phyloP scores from a whole-genome alignment of 2,329 filamentous ascomycete genomes.

The Aureobasidium sp. region DNA sequence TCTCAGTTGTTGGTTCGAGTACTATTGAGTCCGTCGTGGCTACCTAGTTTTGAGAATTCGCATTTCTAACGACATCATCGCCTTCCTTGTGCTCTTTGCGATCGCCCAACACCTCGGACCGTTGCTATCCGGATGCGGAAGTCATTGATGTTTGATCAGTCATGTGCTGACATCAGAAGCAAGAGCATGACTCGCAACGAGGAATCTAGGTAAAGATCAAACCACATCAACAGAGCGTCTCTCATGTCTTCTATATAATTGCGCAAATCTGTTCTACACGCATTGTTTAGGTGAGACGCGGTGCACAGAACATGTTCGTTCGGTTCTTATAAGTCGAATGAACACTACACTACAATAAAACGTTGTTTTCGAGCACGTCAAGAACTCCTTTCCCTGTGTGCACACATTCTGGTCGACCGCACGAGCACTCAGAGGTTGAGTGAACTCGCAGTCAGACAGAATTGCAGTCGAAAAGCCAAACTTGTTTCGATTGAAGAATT shows the following conservation, averaged over 20 bases:
- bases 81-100: background rate
- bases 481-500: no score
- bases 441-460: background rate
- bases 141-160: background rate
- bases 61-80: background rate
- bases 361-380: background rate
- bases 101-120: background rate
- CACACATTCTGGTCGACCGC: background rate
- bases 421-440: background rate
- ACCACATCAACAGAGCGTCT: background rate
- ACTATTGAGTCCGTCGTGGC: background rate
- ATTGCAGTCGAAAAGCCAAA: background rate
- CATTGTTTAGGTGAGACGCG: background rate
- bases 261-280: background rate
- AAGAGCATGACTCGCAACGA: background rate
- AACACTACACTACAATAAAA: no score
- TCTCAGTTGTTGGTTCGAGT: background rate
- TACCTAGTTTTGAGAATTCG: background rate
- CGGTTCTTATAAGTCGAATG: background rate
- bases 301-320: background rate
- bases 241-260: background rate
- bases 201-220: background rate
- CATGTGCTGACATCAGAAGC: background rate
- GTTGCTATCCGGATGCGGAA: slow-evolving; percentile 10
- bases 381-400: no score